Evolutionary conservation across 1,284 basidiomycete species (phyloP), one percentile per base, ranked within the genome.

Genomic region (Baeospora myosura): DNA sequence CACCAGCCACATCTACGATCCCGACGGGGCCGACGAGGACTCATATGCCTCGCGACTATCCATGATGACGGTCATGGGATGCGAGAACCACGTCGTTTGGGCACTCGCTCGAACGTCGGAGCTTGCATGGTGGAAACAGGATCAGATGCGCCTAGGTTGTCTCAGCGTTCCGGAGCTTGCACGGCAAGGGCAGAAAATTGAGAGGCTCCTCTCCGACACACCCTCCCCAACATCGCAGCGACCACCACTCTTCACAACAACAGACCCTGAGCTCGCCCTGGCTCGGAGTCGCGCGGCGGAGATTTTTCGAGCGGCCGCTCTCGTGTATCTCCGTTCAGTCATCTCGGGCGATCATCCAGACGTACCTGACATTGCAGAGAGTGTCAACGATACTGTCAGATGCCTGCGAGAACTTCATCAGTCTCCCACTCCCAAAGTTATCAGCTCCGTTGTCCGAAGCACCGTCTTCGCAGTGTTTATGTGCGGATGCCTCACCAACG

Each of bases 1-100:
- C 2, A 31, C 32, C 11, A 62, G 64, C 31, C 62, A 65, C 42
- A 63, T 72, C 41, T 55, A 62, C 44, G 63, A 65, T 32, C 61
- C 62, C 41, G 46, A 48, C 7, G 53, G 44, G 17, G 49, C 59
- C 30, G 56, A 64, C 44, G 54, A 60, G 6, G 1, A 22, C 0
- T n/a, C n/a, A n/a, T n/a, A n/a, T n/a, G n/a, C n/a, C n/a, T n/a
- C n/a, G n/a, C 43, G 69, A 59, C 58, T 79, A 38, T 69, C 76
- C 20, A 88, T 88, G 85, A 69, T 87, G 59, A 68, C 72, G 30
- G 73, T 85, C 6, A 89, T 89, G 86, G 87, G 88, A n/a, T 88
- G 85, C 65, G 82, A 86, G 52, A 85, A 85, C 61, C 63, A 65
- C 46, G 75, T 86, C 50, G 76, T 88, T 33, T 82, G 84, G 64